phyloP scores from a whole-genome alignment of 2,329 filamentous ascomycete species.

The Cordyceps javanica region DNA sequence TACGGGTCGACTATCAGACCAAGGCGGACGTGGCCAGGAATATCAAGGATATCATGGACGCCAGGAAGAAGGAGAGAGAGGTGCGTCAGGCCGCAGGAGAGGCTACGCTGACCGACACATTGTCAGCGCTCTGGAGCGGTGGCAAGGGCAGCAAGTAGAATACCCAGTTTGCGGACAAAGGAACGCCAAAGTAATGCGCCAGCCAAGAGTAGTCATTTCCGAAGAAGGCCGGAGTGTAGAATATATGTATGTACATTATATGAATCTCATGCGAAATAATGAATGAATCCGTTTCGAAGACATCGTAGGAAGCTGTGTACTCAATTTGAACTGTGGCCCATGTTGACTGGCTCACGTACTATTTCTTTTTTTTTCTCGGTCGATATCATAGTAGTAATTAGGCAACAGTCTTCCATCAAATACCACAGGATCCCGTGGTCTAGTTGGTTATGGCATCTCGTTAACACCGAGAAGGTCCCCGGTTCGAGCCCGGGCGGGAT shows the following conservation, averaged over 20 bases:
- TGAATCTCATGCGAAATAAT: not conserved
- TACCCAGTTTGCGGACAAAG: not conserved
- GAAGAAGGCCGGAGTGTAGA: not conserved
- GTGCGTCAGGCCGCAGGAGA: slow-evolving; percentile 30
- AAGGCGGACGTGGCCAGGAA: slow-evolving; percentile 53
- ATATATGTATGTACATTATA: slow-evolving; percentile 10
- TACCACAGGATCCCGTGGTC: slow-evolving; percentile 28
- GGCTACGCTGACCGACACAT: slow-evolving; percentile 25
- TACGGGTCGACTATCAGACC: slow-evolving; percentile 55
- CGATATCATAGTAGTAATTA: not conserved
- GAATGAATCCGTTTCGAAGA: not conserved
- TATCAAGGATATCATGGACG: slow-evolving; percentile 48
- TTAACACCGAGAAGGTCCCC: slow-evolving; percentile 35
- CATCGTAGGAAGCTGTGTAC: not conserved
- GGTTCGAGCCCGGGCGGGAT: slow-evolving; percentile 35
- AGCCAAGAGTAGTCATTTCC: not conserved
- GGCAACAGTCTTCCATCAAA: not conserved
- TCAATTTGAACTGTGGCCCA: not conserved
- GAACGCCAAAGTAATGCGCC: not conserved
- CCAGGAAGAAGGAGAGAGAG: slow-evolving; percentile 51
- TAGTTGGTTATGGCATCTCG: slow-evolving; percentile 36
- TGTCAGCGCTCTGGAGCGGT: slow-evolving; percentile 24
- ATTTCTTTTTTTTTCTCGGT: not conserved
- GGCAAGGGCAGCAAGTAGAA: slow-evolving; percentile 19
- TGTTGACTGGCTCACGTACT: no score